phyloP scores from a whole-genome alignment of 192 early-diverging fungal species.

The Ramicandelaber brevisporus region DNA sequence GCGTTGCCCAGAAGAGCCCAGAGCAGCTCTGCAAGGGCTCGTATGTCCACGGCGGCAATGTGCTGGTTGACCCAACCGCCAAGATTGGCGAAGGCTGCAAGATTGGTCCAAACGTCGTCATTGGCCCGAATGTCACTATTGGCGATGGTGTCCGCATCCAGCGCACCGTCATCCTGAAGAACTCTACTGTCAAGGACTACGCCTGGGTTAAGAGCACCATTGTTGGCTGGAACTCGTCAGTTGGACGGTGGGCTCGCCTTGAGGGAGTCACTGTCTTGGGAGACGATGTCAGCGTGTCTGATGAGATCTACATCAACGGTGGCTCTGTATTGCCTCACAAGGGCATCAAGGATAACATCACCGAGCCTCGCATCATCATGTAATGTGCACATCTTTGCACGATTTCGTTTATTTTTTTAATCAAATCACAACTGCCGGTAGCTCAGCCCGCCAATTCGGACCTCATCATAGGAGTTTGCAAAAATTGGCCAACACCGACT shows the following conservation, averaged over 20 bases:
- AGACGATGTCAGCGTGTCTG: conserved; percentile 84
- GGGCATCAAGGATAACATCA: conserved; percentile 62
- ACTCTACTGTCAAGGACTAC: conserved; percentile 58
- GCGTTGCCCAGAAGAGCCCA: conserved; percentile 52
- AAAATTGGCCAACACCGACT: too few relatives aligned
- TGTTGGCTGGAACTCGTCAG: conserved; percentile 85
- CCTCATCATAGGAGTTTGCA: too few relatives aligned
- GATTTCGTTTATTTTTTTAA: too few relatives aligned
- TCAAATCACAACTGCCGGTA: too few relatives aligned
- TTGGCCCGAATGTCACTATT: conserved; percentile 73
- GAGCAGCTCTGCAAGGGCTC: conserved; percentile 37
- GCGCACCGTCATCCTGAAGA: conserved; percentile 71
- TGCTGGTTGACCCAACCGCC: conserved; percentile 74
- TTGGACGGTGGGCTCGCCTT: conserved; percentile 85
- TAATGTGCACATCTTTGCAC: too few relatives aligned
- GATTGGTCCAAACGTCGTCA: conserved; percentile 92
- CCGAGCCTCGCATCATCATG: conserved; percentile 89
- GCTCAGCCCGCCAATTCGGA: too few relatives aligned
- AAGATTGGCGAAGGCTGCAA: conserved; percentile 86
- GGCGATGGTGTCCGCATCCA: conserved; percentile 87
- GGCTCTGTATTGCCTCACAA: conserved; percentile 94
- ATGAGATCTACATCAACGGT: conserved; percentile 89
- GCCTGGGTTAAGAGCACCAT: conserved; percentile 79
- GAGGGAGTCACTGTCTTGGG: conserved; percentile 89
- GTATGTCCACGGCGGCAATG: conserved; percentile 64